phyloP scores from a whole-genome alignment of 768 basidiomycete genomes.

The Chalciporus sphaerocephalus region DNA sequence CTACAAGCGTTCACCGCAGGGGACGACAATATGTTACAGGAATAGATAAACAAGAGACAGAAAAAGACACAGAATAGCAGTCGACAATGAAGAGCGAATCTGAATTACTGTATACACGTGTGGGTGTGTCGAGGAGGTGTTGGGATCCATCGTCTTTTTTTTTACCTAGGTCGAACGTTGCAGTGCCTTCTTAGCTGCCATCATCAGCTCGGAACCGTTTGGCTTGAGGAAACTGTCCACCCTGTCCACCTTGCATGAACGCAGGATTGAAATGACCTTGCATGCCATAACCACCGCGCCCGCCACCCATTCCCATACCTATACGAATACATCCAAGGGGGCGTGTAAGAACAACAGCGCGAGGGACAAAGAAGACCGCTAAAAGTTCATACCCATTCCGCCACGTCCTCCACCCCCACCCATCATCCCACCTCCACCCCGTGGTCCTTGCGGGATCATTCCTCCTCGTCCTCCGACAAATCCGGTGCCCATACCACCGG shows the following conservation, averaged over 20 bases:
- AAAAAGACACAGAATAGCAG: constrained; percentile 7
- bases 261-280: constrained; percentile 74
- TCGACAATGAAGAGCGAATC: constrained; percentile 7
- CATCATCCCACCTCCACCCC: constrained; percentile 48
- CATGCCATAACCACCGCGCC: constrained; percentile 46
- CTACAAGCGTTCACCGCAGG: too few relatives aligned
- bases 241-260: constrained; percentile 52
- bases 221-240: constrained; percentile 41
- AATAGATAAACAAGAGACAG: constrained; percentile 21
- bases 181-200: constrained; percentile 30
- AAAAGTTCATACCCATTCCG: constrained; percentile 51
- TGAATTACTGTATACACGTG: neutral
- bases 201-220: constrained; percentile 57
- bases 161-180: neutral
- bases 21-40: constrained; percentile 22
- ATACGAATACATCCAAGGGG: constrained; percentile 30
- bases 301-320: constrained; percentile 52
- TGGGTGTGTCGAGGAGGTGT: neutral
- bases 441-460: constrained; percentile 48
- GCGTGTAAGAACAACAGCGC: constrained; percentile 31
- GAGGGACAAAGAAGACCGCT: constrained; percentile 18
- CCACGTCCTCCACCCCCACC: constrained; percentile 36
- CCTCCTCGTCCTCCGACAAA: constrained; percentile 45
- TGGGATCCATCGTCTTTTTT: neutral
- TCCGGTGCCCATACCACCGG: constrained; percentile 40